Evolutionary conservation across 2,329 filamentous ascomycete genomes (phyloP), one percentile per base, ranked within the genome.

Genomic region (Talaromyces pinophilus): DNA sequence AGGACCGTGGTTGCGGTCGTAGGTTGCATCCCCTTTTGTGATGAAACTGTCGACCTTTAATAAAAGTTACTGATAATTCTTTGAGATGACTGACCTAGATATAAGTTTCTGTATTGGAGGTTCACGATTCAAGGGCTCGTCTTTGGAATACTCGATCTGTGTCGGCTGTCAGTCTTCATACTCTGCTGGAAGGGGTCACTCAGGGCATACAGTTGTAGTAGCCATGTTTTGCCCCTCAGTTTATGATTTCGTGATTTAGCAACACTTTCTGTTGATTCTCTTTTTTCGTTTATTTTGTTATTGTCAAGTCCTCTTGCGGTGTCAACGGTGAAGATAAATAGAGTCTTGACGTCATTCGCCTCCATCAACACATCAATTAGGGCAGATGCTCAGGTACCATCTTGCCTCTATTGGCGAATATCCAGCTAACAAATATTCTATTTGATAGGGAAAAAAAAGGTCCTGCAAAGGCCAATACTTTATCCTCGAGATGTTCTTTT

Each of bases 1-100:
- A 8, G 82, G 80, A 10, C 83, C 83, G 72, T 87, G 85, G 66
- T 87, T 88, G 35, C 86, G 82, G 72, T 88, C 84, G 71, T 87
- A 88, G 35, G 81, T 81, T 35, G 78, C 78, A 42, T 75, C 77
- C 22, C 83, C 84, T 52, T 75, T 77, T 1, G 85, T 86, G 55
- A 88, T 79, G 73, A 86, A 87, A 59, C 80, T 84, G 59, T 25
- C 11, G n/a, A 13, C 5, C 1, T 5, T 55, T 1, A 54, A 3
- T 11, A 55, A 11, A 10, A 25, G 22, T 17, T 33, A 25, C 7
- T 1, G 28, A 38, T 11, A 11, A 35, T 35, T 35, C 8, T 35
- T 35, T 44, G 42, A 19, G 10, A 8, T 8, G 7, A 25, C 50
- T 33, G 33, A 63, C 61, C 64, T 66, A 19, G 64, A 66, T 22